phyloP scores from a whole-genome alignment of 371 early-diverging fungal genomes.

The Paraphysoderma sedebokerense region DNA sequence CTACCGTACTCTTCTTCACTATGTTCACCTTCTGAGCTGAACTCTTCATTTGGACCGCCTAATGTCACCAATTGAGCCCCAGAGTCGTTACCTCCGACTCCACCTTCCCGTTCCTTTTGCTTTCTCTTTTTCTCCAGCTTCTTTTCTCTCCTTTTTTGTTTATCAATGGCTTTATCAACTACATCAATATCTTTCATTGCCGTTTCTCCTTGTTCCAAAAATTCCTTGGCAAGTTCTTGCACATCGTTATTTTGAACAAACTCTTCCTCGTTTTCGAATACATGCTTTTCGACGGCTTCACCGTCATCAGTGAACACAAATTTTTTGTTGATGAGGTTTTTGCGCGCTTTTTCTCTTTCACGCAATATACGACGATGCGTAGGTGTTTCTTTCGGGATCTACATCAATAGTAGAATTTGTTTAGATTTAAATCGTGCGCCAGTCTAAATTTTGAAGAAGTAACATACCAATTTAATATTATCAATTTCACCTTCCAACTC shows the following conservation, averaged over 20 bases:
- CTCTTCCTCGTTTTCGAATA: conserved; percentile 55
- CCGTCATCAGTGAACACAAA: conserved; percentile 88
- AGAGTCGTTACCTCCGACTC: neutral
- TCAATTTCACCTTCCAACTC: conserved; percentile 29
- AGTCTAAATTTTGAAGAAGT: too few relatives aligned
- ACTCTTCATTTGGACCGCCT: too few relatives aligned
- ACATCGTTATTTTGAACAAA: conserved; percentile 60
- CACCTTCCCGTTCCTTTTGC: conserved; percentile 21
- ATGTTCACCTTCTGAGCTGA: too few relatives aligned
- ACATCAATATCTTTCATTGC: conserved; percentile 54
- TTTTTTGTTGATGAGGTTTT: conserved; percentile 46
- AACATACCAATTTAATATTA: conserved; percentile 19
- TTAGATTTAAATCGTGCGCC: too few relatives aligned
- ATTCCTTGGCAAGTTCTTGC: conserved; percentile 35
- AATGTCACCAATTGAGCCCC: too few relatives aligned
- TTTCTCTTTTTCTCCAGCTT: conserved; percentile 43
- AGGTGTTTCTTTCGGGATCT: conserved; percentile 12
- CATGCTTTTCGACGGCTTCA: conserved; percentile 50
- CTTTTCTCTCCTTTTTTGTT: conserved; percentile 54
- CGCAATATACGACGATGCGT: conserved; percentile 13
- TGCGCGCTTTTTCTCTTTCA: conserved; percentile 28
- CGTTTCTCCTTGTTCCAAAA: conserved; percentile 37
- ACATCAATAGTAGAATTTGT: too few relatives aligned
- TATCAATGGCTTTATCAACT: conserved; percentile 45
- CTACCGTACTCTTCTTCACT: too few relatives aligned